These are phyloP conservation scores for Fusarium protoensiforme DNA, from an alignment of 2,329 filamentous ascomycete species.

Conservation along the genomic window DNA sequence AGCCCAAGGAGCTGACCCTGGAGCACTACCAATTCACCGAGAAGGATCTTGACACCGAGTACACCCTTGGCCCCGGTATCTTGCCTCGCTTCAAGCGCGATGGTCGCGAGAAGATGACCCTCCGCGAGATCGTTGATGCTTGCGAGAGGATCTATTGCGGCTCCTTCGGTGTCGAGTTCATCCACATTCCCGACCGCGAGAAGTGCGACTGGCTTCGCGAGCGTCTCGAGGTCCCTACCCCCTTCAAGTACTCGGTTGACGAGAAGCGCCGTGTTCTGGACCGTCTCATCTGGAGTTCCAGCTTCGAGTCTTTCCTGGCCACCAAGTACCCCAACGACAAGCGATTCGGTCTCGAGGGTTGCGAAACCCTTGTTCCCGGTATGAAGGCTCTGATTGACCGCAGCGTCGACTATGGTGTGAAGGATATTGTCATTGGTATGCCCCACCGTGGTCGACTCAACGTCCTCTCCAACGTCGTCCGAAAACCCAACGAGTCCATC, in stretches of 20 bases:
- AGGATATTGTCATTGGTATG: constrained; percentile 99
- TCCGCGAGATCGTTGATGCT: constrained; percentile 90
- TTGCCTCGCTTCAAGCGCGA: constrained; percentile 92
- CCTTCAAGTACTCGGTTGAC: constrained; percentile 97
- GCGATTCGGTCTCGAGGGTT: constrained; percentile 97
- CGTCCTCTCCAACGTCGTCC: constrained; percentile 96
- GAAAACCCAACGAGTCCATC: constrained; percentile 99
- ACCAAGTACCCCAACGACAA: constrained; percentile 99
- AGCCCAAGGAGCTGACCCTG: constrained; percentile 91
- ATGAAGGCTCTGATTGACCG: constrained; percentile 99
- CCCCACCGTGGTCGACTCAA: constrained; percentile 98
- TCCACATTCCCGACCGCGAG: constrained; percentile 96
- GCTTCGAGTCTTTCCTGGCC: constrained; percentile 93
- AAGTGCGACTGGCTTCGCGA: constrained; percentile 99
- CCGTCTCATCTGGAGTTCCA: constrained; percentile 97
- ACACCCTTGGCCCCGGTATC: constrained; percentile 92
- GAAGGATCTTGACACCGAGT: constrained; percentile 92
- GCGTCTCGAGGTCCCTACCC: constrained; percentile 90
- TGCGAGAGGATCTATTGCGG: constrained; percentile 98
- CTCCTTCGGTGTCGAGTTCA: constrained; percentile 98
- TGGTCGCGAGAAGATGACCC: constrained; percentile 91
- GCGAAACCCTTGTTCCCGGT: constrained; percentile 94
- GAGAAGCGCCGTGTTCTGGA: constrained; percentile 98
- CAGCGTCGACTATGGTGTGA: constrained; percentile 97
- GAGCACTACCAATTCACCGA: constrained; percentile 96